Evolutionary conservation across 2,329 filamentous ascomycete species (phyloP).

Genomic region (Epichloe brachyelytri): DNA sequence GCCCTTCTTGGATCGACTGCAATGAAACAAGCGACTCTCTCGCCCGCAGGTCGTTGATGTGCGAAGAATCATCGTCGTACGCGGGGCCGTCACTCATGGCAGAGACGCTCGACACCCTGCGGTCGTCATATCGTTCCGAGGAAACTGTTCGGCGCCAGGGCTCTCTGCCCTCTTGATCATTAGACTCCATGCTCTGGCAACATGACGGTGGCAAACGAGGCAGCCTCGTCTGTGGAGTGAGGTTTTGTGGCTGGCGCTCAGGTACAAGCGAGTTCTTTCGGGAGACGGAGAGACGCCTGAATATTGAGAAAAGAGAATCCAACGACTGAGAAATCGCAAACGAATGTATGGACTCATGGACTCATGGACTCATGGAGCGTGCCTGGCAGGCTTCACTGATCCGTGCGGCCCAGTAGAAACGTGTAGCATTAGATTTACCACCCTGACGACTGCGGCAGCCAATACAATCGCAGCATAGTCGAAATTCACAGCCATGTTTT

Average conservation of each 20-base stretch:
- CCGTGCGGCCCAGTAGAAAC: neutral
- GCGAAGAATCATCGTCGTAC: conserved; percentile 14
- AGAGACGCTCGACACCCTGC: conserved; percentile 18
- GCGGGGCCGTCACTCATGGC: conserved; percentile 17
- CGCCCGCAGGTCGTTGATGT: conserved; percentile 15
- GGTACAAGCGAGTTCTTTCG: neutral
- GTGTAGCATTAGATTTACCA: neutral
- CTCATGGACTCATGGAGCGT: no score
- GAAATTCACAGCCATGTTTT: neutral
- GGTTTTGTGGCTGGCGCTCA: neutral
- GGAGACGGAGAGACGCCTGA: no score
- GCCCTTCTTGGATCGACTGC: conserved; percentile 4
- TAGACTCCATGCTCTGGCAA: conserved; percentile 16
- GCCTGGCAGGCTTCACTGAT: neutral
- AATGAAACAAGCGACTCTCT: conserved; percentile 10
- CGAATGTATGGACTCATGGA: neutral
- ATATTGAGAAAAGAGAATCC: no score
- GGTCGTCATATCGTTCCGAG: neutral
- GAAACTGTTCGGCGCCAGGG: conserved; percentile 10
- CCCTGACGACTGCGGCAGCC: neutral
- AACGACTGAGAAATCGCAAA: neutral
- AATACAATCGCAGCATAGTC: neutral
- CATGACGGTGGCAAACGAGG: conserved; percentile 12
- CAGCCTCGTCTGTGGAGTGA: neutral
- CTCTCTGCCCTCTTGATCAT: conserved; percentile 18